Evolutionary conservation across 2,329 filamentous ascomycete species (phyloP).

Genomic region (Furcasterigmium furcatum): DNA sequence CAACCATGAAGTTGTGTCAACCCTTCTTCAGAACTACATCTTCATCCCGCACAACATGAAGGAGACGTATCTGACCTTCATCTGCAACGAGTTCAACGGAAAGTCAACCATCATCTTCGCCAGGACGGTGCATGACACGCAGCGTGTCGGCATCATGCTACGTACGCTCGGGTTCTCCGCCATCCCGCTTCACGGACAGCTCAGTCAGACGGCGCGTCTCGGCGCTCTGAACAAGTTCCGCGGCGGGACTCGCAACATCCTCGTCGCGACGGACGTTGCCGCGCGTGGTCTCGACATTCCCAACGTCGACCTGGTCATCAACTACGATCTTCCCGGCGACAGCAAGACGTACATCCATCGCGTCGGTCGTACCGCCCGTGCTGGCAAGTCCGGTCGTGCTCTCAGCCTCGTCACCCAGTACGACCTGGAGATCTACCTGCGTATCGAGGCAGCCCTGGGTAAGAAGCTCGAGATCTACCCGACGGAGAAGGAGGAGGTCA

Average conservation of each 20-base stretch:
- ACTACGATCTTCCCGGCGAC: slow-evolving; percentile 80
- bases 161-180: slow-evolving; percentile 83
- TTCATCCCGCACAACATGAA: slow-evolving; percentile 86
- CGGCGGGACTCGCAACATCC: slow-evolving; percentile 73
- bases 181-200: slow-evolving; percentile 88
- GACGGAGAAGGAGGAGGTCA: slow-evolving; percentile 76
- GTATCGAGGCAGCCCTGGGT: slow-evolving; percentile 80
- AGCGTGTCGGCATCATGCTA: slow-evolving; percentile 79
- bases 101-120: slow-evolving; percentile 88
- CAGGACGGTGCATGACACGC: slow-evolving; percentile 86
- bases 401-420: slow-evolving; percentile 84
- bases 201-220: slow-evolving; percentile 82
- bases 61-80: slow-evolving; percentile 82
- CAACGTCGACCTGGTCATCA: slow-evolving; percentile 83
- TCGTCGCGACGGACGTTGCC: slow-evolving; percentile 93
- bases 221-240: slow-evolving; percentile 91
- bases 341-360: slow-evolving; percentile 90
- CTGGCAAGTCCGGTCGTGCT: slow-evolving; percentile 79
- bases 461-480: slow-evolving; percentile 70
- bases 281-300: slow-evolving; percentile 91
- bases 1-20: slow-evolving; percentile 90
- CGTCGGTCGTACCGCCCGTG: slow-evolving; percentile 83
- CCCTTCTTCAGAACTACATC: slow-evolving; percentile 79
- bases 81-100: slow-evolving; percentile 84
- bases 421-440: slow-evolving; percentile 74